Conservation (phyloP, 495 filamentous ascomycete species). For the Lentithecium fluviatile region DNA sequence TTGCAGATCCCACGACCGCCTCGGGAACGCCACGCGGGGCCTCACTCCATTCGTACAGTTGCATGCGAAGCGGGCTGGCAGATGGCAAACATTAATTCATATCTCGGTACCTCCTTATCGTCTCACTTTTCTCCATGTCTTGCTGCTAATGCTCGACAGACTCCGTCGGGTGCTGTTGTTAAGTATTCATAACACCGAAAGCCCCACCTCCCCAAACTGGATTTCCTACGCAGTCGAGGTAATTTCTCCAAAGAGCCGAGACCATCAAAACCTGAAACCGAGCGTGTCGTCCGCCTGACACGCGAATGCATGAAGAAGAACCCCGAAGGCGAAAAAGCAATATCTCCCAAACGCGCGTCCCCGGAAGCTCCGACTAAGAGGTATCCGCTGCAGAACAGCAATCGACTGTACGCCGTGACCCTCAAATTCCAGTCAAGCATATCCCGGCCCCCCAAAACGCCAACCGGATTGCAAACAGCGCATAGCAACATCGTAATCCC, state of each 20-base stretch:
- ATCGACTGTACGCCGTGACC: conserved; percentile 9
- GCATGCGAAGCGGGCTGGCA: neutral
- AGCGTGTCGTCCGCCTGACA: conserved; percentile 11
- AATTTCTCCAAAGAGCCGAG: conserved; percentile 19
- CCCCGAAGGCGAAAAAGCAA: conserved; percentile 10
- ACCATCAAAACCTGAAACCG: conserved; percentile 23
- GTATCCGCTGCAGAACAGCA: conserved; percentile 34
- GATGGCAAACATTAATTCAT: conserved; percentile 28
- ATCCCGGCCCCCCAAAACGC: neutral
- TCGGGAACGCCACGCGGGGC: neutral
- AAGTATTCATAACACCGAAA: conserved; percentile 13
- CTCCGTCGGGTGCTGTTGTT: conserved; percentile 14
- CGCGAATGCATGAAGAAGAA: conserved; percentile 30
- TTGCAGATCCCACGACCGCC: neutral
- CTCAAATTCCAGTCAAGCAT: conserved; percentile 14
- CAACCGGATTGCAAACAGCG: conserved; percentile 8
- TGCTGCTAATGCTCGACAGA: conserved; percentile 23
- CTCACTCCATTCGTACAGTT: neutral
- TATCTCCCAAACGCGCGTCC: conserved; percentile 1
- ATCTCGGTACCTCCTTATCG: conserved; percentile 29
- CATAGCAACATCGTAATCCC: conserved; percentile 13
- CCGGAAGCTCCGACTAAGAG: conserved; percentile 27
- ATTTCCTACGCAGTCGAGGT: conserved; percentile 11
- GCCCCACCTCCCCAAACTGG: conserved; percentile 2
- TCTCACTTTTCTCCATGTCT: conserved; percentile 29